These are phyloP conservation scores for Balansia obtecta DNA, from an alignment of 2,329 filamentous ascomycete genomes.

Conservation along the genomic window DNA sequence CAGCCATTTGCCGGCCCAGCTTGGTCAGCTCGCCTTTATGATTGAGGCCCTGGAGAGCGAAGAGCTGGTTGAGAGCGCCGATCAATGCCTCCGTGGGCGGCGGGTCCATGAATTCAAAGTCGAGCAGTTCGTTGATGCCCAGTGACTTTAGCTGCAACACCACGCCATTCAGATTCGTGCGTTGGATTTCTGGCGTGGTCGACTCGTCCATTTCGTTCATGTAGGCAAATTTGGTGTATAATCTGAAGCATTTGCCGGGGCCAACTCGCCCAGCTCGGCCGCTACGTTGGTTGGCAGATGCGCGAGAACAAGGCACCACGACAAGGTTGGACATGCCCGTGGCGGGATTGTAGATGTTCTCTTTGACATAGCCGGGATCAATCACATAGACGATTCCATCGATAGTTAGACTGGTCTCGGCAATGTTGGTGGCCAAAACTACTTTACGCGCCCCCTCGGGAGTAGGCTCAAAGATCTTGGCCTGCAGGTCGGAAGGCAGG, in stretches of 20 bases:
- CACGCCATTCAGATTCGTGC: conserved; percentile 74
- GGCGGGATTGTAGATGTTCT: conserved; percentile 83
- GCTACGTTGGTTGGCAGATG: conserved; percentile 84
- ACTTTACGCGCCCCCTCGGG: conserved; percentile 79
- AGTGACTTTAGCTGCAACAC: conserved; percentile 80
- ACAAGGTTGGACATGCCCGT: conserved; percentile 89
- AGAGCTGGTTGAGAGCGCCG: conserved; percentile 77
- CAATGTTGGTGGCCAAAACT: conserved; percentile 91
- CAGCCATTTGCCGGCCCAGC: conserved; percentile 84
- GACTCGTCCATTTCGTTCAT: conserved; percentile 91
- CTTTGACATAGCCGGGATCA: conserved; percentile 89
- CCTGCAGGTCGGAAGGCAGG: conserved; percentile 77
- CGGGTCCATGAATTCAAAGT: conserved; percentile 94
- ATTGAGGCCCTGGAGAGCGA: conserved; percentile 80
- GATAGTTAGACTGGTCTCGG: conserved; percentile 89
- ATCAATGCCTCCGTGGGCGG: conserved; percentile 85
- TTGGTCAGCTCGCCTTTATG: conserved; percentile 83
- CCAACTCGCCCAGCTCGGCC: conserved; percentile 87
- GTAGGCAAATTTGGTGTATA: conserved; percentile 90
- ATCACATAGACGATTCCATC: conserved; percentile 95
- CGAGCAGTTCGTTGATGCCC: conserved; percentile 81
- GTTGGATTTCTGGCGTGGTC: conserved; percentile 85
- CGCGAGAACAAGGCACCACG: conserved; percentile 81
- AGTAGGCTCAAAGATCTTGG: conserved; percentile 89
- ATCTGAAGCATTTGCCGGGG: conserved; percentile 81